Base-by-base conservation (phyloP, 495 filamentous ascomycete species). In the Choiromyces venosus region DNA sequence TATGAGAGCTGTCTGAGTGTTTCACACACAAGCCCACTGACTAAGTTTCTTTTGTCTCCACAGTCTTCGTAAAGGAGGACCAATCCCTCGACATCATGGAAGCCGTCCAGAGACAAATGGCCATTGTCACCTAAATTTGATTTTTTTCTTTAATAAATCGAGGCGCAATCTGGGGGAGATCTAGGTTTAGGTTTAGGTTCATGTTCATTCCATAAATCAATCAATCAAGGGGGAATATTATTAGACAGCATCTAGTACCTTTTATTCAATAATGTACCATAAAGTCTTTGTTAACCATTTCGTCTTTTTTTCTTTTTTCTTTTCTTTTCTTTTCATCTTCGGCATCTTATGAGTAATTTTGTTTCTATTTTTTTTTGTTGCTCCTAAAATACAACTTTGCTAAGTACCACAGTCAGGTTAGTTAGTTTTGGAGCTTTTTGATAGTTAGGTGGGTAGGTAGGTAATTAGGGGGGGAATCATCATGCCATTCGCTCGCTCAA, bases 21-120 rank as follows among this genome's bases (percentile, higher is more conserved):
- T 61, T n/a, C n/a, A n/a, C 18, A 12, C 36, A 29, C 33, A 44
- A 35, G 29, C 25, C n/a, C 19, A 6, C 18, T n/a, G 16, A 69
- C 36, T 52, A 18, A 42, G 10, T 39, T 12, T 44, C 38, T 65
- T 29, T 21, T 71, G 25, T 29, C 33, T 9, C 35, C 52, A 19
- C 38, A 80, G 79, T 80, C 25, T 80, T 80, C 71, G 78, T 80
- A 18, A 80, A 61, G 35, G 78, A 80, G 29, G 74, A 77, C 38
- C 56, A 77, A 66, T 73, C 68, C 66, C 52, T 46, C 39, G 70
- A 73, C 19, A 73, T 80, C 25, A 80, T 79, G 69, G 75, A 80
- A 35, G 78, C 79, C 39, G 79, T 80, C 42, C 79, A 67, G 66
- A 69, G 79, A 37, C 78, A 80, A n/a, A 77, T 80, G 35, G 71